Base-by-base conservation (phyloP, 352 stramenopile genomes). In the Blastocystis hominis region DNA sequence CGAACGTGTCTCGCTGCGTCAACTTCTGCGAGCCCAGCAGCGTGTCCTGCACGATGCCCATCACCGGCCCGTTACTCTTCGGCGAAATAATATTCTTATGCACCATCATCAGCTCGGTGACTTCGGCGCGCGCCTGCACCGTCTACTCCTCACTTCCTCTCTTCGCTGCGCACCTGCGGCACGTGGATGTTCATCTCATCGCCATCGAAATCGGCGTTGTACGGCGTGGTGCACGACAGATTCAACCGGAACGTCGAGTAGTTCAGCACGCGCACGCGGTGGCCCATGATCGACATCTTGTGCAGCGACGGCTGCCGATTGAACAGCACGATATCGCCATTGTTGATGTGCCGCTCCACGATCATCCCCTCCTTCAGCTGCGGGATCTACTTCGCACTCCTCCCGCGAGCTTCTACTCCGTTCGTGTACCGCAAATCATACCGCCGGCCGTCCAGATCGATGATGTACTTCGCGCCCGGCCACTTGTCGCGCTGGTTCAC, bases 241-340 rank as follows among this genome's bases (percentile, higher is more conserved):
- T 99, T 99, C 62, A 99, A 91, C 89, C 97, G 94, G 91, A 99
- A 99, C 30, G 97, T 99, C 61, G 94, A 98, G 94, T 95, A 99
- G 92, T 98, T 95, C 80, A 99, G 94, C 55, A 99, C 95, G 90
- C 98, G 98, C 34, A 97, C 96, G 47, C 94, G 93, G 90, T 99
- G 97, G 36, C 95, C 95, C 97, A 99, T 99, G 91, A 99, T 99
- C 62, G 93, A 97, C 96, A 99, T 99, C 90, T 99, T 99, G 91
- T 99, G 97, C 62, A 99, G 93, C 89, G 93, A 97, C 13, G 97
- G 97, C 91, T 99, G 96, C 79, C 97, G 95, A 91, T 99, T 99
- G 91, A 99, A 99, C 24, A 99, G 91, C 88, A 99, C 95, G 77
- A 98, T 92, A 92, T 99, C 97, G 89, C 97, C 96, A 89, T 99